These are phyloP conservation scores for Neonectria coccinea DNA, from an alignment of 2,329 filamentous ascomycete genomes.

Conservation along the genomic window DNA sequence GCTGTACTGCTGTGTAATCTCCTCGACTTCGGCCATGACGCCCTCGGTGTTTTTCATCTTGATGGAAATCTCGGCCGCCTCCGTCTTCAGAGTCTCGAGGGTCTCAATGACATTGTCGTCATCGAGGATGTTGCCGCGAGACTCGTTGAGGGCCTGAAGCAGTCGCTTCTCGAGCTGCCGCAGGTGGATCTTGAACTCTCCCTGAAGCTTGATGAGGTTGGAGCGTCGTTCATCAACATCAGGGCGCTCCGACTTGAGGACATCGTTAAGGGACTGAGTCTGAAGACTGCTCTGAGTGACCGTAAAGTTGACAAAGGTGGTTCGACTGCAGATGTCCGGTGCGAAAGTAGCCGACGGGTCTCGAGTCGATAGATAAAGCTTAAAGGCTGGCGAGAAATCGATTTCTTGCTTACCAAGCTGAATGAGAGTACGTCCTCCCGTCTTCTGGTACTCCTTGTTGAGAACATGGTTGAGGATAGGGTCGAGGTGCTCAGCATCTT, in stretches of 20 bases:
- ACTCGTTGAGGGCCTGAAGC: constrained; percentile 95
- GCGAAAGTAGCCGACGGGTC: constrained; percentile 97
- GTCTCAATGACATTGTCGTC: constrained; percentile 99
- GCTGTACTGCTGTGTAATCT: constrained; percentile 93
- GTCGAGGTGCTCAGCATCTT: constrained; percentile 96
- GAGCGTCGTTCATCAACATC: constrained; percentile 97
- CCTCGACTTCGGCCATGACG: constrained; percentile 97
- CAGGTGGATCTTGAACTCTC: constrained; percentile 98
- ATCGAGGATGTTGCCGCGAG: constrained; percentile 95
- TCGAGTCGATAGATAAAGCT: constrained; percentile 91
- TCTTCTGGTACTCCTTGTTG: constrained; percentile 99
- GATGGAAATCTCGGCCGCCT: constrained; percentile 92
- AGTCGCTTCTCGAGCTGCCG: constrained; percentile 94
- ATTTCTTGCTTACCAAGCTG: constrained; percentile 99
- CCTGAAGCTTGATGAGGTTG: constrained; percentile 98
- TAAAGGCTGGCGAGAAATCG: constrained; percentile 97
- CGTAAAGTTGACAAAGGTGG: constrained; percentile 99
- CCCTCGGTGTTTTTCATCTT: constrained; percentile 98
- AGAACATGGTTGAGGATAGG: constrained; percentile 98
- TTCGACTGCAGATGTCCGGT: constrained; percentile 97
- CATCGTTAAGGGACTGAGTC: constrained; percentile 96
- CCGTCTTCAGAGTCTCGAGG: constrained; percentile 96
- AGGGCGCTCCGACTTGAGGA: constrained; percentile 95
- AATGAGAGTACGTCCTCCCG: constrained; percentile 95
- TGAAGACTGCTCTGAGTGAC: constrained; percentile 99